Evolutionary conservation across 352 stramenopile species (phyloP).

Genomic region (Globisporangium acanthophoron): DNA sequence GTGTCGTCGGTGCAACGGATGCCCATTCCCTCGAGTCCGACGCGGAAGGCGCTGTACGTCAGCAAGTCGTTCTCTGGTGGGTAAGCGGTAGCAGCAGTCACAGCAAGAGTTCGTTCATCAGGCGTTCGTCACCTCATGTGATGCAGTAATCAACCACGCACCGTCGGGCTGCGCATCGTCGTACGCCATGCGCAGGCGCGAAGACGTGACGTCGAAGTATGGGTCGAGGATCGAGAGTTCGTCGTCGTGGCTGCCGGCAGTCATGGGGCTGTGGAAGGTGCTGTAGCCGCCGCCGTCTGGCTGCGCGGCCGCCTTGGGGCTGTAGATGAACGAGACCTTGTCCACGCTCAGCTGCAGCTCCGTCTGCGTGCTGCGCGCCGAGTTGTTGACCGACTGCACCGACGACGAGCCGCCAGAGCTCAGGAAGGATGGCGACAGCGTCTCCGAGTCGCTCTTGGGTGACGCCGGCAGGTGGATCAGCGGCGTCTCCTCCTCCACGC

Average conservation of each 20-base stretch:
- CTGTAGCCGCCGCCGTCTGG: constrained; percentile 27
- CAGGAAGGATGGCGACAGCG: constrained; percentile 13
- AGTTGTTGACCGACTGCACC: constrained; percentile 10
- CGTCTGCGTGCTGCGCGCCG: constrained; percentile 23
- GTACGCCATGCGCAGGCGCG: constrained; percentile 61
- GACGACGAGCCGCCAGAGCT: constrained; percentile 12
- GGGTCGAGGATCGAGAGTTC: constrained; percentile 80
- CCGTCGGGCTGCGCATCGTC: constrained; percentile 52
- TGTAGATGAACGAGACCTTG: constrained; percentile 81
- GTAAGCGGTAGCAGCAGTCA: not conserved
- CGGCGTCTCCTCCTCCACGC: constrained; percentile 37
- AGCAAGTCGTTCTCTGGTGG: constrained; percentile 30
- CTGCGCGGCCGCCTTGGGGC: constrained; percentile 32
- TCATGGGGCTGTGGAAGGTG: constrained; percentile 40
- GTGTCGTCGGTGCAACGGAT: constrained; percentile 66
- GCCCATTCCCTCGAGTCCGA: constrained; percentile 56
- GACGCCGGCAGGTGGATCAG: constrained; percentile 25
- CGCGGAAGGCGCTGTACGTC: constrained; percentile 50
- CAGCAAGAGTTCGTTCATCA: not conserved
- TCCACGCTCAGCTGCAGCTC: constrained; percentile 73
- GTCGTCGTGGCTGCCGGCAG: constrained; percentile 38
- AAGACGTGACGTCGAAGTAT: constrained; percentile 83
- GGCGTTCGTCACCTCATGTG: not conserved
- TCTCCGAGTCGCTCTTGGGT: constrained; percentile 23
- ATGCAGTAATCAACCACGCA: constrained; percentile 3